Conservation (phyloP, 2,329 filamentous ascomycete species). For the Lasiodiplodia gonubiensis region DNA sequence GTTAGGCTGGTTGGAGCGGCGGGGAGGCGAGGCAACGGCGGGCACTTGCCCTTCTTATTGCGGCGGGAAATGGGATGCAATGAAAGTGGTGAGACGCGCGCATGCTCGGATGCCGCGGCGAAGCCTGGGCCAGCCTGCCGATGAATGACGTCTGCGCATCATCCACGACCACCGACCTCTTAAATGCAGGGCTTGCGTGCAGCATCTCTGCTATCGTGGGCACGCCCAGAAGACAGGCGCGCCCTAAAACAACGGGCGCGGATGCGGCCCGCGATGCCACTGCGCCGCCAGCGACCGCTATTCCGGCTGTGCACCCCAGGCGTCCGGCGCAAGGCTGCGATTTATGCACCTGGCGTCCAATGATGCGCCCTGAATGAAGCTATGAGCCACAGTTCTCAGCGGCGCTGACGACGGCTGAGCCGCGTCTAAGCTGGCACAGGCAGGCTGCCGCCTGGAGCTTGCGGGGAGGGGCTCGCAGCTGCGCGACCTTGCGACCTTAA, state of each 20-base stretch:
- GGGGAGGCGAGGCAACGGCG: constrained; percentile 13
- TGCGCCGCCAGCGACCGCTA: neutral
- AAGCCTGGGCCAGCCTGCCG: constrained; percentile 16
- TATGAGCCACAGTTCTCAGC: constrained; percentile 10
- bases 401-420: constrained; percentile 12
- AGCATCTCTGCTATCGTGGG: neutral
- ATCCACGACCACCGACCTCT: constrained; percentile 3
- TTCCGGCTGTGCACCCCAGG: constrained; percentile 8
- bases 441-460: constrained; percentile 23
- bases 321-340: constrained; percentile 1
- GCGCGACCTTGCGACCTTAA: neutral
- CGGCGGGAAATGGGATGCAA: constrained; percentile 19
- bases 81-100: constrained; percentile 24
- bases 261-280: neutral
- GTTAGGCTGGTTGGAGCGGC: neutral
- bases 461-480: neutral
- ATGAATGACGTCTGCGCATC: neutral
- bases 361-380: neutral
- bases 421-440: constrained; percentile 14
- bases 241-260: neutral
- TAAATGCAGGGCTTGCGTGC: neutral
- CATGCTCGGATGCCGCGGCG: constrained; percentile 13
- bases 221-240: neutral
- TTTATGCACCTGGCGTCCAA: neutral
- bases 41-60: constrained; percentile 22